A percentile compares a stretch with the other conserved stretches of the same genome.
phyloP scores from a whole-genome alignment of 2,329 filamentous ascomycete genomes.

The Ceratocystis ficicola region DNA sequence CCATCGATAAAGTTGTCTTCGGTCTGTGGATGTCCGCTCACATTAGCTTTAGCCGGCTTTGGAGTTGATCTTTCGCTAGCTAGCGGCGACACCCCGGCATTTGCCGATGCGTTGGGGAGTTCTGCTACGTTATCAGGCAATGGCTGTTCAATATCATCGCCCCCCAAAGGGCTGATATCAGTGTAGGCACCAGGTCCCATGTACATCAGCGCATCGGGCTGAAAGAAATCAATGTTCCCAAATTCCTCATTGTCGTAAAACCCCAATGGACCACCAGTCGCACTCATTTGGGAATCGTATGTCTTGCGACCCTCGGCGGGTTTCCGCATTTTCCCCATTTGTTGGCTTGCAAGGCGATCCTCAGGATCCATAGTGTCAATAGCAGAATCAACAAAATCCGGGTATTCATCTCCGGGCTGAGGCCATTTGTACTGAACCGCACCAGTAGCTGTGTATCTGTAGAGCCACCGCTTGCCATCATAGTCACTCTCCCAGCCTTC shows the following conservation, averaged over 20 bases:
- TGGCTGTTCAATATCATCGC: constrained; percentile 29
- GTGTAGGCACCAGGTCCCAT: constrained; percentile 37
- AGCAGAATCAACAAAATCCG: constrained; percentile 35
- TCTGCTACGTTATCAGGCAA: background rate
- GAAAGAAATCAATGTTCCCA: constrained; percentile 34
- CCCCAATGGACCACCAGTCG: constrained; percentile 23
- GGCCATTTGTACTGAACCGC: constrained; percentile 46
- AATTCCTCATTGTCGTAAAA: constrained; percentile 29
- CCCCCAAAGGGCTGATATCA: constrained; percentile 35
- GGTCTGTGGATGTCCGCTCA: background rate
- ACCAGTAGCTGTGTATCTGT: constrained; percentile 43
- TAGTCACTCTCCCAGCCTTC: constrained; percentile 47
- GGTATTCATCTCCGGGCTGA: constrained; percentile 45
- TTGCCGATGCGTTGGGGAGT: background rate
- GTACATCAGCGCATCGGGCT: constrained; percentile 43
- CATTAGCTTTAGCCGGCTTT: background rate
- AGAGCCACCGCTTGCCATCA: constrained; percentile 47
- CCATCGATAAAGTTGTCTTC: background rate
- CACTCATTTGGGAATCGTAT: constrained; percentile 23
- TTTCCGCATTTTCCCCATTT: constrained; percentile 28
- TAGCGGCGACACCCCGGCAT: constrained; percentile 6
- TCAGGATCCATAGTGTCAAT: constrained; percentile 37
- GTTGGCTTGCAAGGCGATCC: constrained; percentile 41
- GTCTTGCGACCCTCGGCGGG: constrained; percentile 28
- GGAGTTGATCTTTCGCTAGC: constrained; percentile 19